Evolutionary conservation across 202 grass and related monocot species (phyloP), one percentile per base, ranked within the genome.

Genomic region (Thinopyrum obtusiflorum): DNA sequence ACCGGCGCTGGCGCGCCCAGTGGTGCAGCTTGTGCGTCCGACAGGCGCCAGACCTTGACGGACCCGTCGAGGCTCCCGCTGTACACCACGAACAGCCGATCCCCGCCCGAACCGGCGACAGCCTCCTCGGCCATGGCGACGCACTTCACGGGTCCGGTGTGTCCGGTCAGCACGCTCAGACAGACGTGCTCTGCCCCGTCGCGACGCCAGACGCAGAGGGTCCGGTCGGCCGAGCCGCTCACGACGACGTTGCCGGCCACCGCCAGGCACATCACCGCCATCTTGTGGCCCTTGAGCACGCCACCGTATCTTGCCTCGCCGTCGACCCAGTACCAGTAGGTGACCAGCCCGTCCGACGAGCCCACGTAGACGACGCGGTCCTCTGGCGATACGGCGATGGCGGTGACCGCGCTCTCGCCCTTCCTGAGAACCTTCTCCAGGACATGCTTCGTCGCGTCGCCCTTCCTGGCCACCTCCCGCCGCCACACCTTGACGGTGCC

Each of bases 11-110:
- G 13, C 21, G 49, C 40, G 12, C 10, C 6, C 70, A 11, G 3
- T 68, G 51, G 61, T 12, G 82, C 4, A 6, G 37, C 6, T 46
- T 59, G 42, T 0, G 74, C 63, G 42, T 89, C 91, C 17, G 70
- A 49, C 24, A 98, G 88, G 7, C 88, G 84, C 95, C 95, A 95
- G 28, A 98, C 91, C 76, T 95, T 98, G 67, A 98, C 88, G 0
- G 93, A 95, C 33, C 88, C 84, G 82, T 98, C 95, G 21, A 98
- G 82, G 89, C 95, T 98, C 21, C 95, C 95, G 32, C 95, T 98
- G 85, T 98, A 95, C 73, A 98, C 91, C 35, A 93, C 84, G 86
- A 92, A 89, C 74, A 89, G 77, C 17, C 86, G 65, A 14, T 86
- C 60, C 17, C 23, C 73, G 6, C 15, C 3, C 2, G 17, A 42